Base-by-base conservation (phyloP, 2,329 filamentous ascomycete genomes). In the Pseudocercospora fuligena region DNA sequence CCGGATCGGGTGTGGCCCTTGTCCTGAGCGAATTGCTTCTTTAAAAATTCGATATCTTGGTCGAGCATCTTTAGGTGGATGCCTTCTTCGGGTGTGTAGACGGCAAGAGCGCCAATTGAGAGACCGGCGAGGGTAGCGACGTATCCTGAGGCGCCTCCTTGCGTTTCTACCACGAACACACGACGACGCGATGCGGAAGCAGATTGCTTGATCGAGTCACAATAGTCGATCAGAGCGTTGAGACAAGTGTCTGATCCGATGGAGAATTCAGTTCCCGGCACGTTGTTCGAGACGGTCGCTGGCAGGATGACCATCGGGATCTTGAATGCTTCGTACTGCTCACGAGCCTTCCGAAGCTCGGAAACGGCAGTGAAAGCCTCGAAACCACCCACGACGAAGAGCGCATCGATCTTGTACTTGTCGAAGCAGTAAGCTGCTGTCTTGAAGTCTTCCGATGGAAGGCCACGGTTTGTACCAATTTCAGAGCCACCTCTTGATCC, bases 211-310 rank as follows among this genome's bases (percentile, higher is more conserved):
- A 98, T 97, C 75, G 94, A 94, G 83, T 99, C 95, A 78, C 94
- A 97, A 82, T 97, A 99, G 73, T 90, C 88, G 70, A 97, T 93
- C 46, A 99, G 86, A 63, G 97, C 93, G 82, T 99, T 99, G 69
- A 99, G 83, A 77, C 95, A 98, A 1, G 95, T 99, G 76, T 99
- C 95, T 33, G 93, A 97, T 51, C 95, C 95, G 54, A 99, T 88
- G 1, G 93, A 97, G 83, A 97, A 98, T 80, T 99, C 95, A 0
- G 94, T 97, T 46, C 95, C 95, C 0, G 95, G 95, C 4, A 99
- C 95, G 78, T 99, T 99, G 85, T 99, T 99, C 71, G 93, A 97
- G 73, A 99, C 94, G 9, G 95, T 99, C n/a, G 95, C 95, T 0
- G 95, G 95, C 27, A 99, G 85, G 49, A 97, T 86, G 61, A 91